A percentile compares a stretch with the other conserved stretches of the same genome.
phyloP scores from a whole-genome alignment of 768 basidiomycete species.

The Tephrocybe sp. region DNA sequence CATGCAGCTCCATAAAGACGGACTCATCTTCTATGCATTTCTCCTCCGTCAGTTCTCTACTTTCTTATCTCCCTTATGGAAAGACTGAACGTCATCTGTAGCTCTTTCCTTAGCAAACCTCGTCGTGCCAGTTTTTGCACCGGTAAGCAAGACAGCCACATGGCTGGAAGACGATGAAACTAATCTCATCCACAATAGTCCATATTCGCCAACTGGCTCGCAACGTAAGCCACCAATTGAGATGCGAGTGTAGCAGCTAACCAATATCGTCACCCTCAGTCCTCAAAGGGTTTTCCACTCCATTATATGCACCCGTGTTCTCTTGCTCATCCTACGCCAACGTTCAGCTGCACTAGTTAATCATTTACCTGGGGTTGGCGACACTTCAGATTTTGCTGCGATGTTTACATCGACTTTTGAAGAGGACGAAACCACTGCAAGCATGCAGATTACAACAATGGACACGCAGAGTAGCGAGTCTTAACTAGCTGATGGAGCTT shows the following conservation, averaged over 20 bases:
- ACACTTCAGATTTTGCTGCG: neutral
- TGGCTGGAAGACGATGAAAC: too few species aligned
- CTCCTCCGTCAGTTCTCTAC: constrained; percentile 27
- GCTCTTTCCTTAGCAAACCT: constrained; percentile 38
- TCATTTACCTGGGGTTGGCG: constrained; percentile 5
- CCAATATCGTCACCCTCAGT: constrained; percentile 15
- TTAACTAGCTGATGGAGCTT: too few species aligned
- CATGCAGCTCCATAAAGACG: constrained; percentile 36
- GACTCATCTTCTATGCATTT: constrained; percentile 38
- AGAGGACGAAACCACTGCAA: constrained; percentile 16
- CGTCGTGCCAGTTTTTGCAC: constrained; percentile 33
- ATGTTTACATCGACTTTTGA: constrained; percentile 20
- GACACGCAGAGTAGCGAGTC: too few species aligned
- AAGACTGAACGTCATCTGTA: constrained; percentile 6
- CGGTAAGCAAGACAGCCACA: constrained; percentile 22
- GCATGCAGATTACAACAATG: constrained; percentile 5
- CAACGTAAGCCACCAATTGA: constrained; percentile 27
- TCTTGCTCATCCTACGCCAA: constrained; percentile 36
- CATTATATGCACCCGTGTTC: constrained; percentile 37
- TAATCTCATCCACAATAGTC: constrained; percentile 18
- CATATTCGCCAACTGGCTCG: constrained; percentile 39
- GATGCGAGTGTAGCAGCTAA: neutral
- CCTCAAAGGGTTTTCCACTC: constrained; percentile 44
- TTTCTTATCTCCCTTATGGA: neutral
- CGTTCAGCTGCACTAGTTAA: constrained; percentile 20